Conservation (phyloP, 306 rosid genomes). For the Astragalus membranaceus region DNA sequence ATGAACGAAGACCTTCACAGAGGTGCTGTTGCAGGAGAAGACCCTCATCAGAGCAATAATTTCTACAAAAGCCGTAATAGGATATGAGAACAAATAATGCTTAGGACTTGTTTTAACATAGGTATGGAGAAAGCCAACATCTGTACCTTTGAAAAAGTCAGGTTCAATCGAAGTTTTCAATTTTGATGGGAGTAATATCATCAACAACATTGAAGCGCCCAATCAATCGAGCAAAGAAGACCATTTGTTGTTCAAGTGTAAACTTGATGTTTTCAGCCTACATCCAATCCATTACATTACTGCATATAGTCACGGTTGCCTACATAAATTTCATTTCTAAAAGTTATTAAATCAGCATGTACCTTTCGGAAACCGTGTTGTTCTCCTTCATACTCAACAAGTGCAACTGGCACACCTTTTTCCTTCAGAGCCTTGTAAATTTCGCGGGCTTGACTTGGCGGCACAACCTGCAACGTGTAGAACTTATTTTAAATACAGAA, state of each 20-base stretch:
- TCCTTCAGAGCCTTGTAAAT: constrained; percentile 74
- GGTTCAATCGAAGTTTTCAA: constrained; percentile 58
- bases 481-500: not conserved
- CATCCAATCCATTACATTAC: constrained; percentile 20
- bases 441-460: constrained; percentile 77
- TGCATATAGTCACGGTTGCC: not conserved
- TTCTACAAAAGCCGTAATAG: not conserved
- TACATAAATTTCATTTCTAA: not conserved
- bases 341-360: not conserved
- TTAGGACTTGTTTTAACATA: not conserved
- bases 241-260: constrained; percentile 96
- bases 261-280: constrained; percentile 95
- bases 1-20: not conserved
- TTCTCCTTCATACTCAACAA: constrained; percentile 92
- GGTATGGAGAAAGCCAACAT: not conserved
- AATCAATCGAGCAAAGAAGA: constrained; percentile 83
- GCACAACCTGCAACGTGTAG: constrained; percentile 55
- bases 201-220: constrained; percentile 83
- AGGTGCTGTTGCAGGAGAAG: not conserved
- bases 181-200: constrained; percentile 67
- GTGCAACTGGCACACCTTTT: constrained; percentile 88
- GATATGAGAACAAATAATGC: not conserved
- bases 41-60: not conserved
- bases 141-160: constrained; percentile 8
- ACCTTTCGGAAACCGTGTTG: constrained; percentile 98